Conservation (phyloP, 1,284 basidiomycete species). For the Porogramme epimiltina region DNA sequence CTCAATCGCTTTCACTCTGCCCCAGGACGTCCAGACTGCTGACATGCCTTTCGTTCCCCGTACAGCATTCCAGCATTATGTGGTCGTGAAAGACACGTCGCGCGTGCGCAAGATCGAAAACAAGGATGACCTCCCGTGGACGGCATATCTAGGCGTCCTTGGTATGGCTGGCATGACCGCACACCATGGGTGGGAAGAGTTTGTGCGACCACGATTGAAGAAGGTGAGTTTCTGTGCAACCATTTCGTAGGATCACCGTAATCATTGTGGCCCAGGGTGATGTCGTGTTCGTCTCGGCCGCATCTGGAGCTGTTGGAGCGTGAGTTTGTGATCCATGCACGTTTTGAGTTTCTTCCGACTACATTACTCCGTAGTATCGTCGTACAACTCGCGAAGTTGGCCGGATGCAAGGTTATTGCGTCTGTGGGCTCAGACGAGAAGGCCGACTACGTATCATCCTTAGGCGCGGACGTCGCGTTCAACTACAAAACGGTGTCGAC, state of each 20-base stretch:
- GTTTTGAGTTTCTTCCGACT: background rate
- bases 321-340: conserved; percentile 3
- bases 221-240: conserved; percentile 10
- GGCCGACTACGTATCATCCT: conserved; percentile 56
- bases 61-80: conserved; percentile 27
- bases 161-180: conserved; percentile 35
- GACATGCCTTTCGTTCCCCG: background rate
- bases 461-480: conserved; percentile 70
- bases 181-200: conserved; percentile 28
- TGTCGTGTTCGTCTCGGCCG: conserved; percentile 25
- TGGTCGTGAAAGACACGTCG: background rate
- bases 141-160: conserved; percentile 31
- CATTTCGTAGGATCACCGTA: no score
- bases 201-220: conserved; percentile 16
- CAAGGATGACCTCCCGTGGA: conserved; percentile 30
- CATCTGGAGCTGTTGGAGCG: conserved; percentile 23
- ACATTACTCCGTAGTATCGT: conserved; percentile 36
- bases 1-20: background rate
- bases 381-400: conserved; percentile 61
- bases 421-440: conserved; percentile 75
- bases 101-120: conserved; percentile 25
- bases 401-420: conserved; percentile 69
- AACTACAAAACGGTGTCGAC: conserved; percentile 68
- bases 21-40: background rate
- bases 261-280: conserved; percentile 18